These are phyloP conservation scores for Verticillium albo-atrum DNA, from an alignment of 2,329 filamentous ascomycete genomes.

Conservation along the genomic window DNA sequence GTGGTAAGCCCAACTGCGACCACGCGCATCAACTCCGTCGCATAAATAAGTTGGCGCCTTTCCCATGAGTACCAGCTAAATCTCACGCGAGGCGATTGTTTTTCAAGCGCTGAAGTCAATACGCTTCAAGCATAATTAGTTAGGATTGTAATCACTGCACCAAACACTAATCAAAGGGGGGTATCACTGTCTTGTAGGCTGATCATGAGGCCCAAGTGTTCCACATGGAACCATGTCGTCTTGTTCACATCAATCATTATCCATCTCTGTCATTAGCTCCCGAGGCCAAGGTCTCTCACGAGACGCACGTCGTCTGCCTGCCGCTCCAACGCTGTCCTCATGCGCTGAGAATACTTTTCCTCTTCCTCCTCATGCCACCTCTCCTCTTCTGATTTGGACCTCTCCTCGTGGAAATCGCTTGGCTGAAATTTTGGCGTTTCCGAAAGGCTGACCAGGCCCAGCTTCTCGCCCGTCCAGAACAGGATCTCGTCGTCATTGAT, in stretches of 20 bases:
- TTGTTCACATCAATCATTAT: background rate
- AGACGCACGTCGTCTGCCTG: conserved; percentile 79
- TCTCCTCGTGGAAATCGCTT: conserved; percentile 46
- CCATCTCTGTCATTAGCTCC: background rate
- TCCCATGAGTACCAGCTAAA: too few species aligned
- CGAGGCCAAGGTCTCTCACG: conserved; percentile 57
- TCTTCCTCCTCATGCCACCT: conserved; percentile 50
- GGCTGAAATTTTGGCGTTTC: conserved; percentile 41
- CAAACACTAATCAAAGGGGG: background rate
- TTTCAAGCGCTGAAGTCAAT: too few species aligned
- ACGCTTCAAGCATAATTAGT: too few species aligned
- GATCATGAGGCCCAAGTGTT: background rate
- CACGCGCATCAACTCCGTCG: too few species aligned
- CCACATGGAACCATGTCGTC: background rate
- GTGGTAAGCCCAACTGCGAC: too few species aligned
- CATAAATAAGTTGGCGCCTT: too few species aligned
- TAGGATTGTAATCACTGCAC: background rate
- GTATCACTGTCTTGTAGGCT: background rate
- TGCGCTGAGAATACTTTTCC: conserved; percentile 59
- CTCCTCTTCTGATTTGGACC: conserved; percentile 39
- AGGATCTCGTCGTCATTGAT: conserved; percentile 64
- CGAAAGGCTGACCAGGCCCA: conserved; percentile 69
- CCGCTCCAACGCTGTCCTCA: conserved; percentile 69
- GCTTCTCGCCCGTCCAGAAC: conserved; percentile 82
- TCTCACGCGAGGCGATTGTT: too few species aligned